Base-by-base conservation (phyloP, 2,329 filamentous ascomycete genomes). In the Eurotiales sp. region DNA sequence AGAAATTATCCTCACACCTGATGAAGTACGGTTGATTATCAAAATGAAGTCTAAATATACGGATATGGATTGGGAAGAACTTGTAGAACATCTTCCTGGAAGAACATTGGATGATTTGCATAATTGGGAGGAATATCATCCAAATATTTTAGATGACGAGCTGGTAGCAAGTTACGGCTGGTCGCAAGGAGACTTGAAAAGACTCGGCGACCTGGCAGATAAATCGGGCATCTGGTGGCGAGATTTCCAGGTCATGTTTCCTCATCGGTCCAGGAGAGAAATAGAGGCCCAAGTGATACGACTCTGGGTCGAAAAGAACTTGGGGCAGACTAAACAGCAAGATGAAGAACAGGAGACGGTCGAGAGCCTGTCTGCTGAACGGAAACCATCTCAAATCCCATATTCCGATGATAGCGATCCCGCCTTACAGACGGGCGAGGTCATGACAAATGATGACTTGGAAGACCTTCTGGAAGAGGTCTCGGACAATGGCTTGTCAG, bases 221-320 rank as follows among this genome's bases (percentile, higher is more conserved):
- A 50, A 60, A 46, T 49, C 55, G 14, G 64, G 59, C 45, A 55
- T 69, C n/a, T 59, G 58, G 34, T 70, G 68, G 68, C 17, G 53
- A 52, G 56, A 55, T 17, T 61, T 70, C 27, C 59, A 58, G 37
- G 48, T 51, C 15, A 51, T 54, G n/a, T 50, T 71, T n/a, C 64
- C 63, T 6, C 56, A 58, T 25, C 62, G 66, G 19, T 59, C 63
- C 14, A 56, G 57, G 39, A 52, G 58, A 17, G 66, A 68, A 46
- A 58, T 68, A 25, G 67, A 71, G 48, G 64, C 64, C 52, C 61
- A 69, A 45, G 50, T 69, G 48, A 53, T 71, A 51, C 58, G 59
- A 47, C 56, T 63, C 21, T 70, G 65, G 64, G 61, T 56, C 40
- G 59, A 59, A 10, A 58, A 25, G 17, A 17, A 29, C 12, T 17